These are phyloP conservation scores for Leucosporidium creatinivorum DNA, from an alignment of 768 basidiomycete genomes.

Conservation along the genomic window DNA sequence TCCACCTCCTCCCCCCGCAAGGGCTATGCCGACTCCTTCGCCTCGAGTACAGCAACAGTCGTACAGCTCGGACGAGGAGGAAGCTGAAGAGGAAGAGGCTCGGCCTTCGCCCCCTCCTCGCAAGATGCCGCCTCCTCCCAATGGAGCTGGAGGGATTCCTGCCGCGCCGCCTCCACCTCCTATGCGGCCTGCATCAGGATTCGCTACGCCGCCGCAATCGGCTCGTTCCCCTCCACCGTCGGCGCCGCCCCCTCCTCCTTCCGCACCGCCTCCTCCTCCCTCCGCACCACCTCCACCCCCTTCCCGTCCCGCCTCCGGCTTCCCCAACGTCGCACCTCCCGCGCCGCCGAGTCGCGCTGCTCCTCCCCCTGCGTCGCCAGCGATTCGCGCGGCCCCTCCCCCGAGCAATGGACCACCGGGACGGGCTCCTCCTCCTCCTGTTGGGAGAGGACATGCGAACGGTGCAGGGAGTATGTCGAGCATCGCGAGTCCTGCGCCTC, in stretches of 20 bases:
- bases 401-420: not conserved
- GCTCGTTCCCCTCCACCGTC: too few species aligned
- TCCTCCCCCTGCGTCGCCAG: not conserved
- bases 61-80: not conserved
- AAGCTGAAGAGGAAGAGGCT: not conserved
- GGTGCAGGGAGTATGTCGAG: not conserved
- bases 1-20: slow-evolving; percentile 1
- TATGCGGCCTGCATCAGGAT: not conserved
- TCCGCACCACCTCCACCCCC: not conserved
- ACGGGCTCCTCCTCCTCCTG: not conserved
- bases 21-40: not conserved
- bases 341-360: not conserved
- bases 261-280: slow-evolving; percentile 5
- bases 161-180: not conserved
- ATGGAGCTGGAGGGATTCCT: not conserved
- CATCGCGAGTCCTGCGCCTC: not conserved
- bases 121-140: not conserved
- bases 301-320: not conserved
- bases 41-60: not conserved
- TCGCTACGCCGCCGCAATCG: not conserved
- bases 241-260: too few species aligned
- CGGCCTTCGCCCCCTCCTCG: not conserved
- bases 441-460: not conserved
- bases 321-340: not conserved
- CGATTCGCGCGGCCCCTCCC: not conserved